Evolutionary conservation across 176 grass and related monocot genomes (phyloP).

Genomic region (Oryza australiensis): DNA sequence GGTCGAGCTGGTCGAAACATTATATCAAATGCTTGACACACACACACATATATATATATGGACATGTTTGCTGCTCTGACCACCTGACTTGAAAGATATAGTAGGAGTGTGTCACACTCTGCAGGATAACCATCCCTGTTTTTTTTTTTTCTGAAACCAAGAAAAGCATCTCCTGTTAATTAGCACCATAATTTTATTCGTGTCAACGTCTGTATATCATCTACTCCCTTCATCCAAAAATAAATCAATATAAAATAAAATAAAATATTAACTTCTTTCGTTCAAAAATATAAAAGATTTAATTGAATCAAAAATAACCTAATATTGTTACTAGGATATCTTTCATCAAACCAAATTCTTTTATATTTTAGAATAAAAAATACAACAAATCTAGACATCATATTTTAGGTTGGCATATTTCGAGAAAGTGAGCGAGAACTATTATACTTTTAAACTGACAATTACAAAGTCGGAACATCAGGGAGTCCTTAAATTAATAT

Average conservation of each 20-base stretch:
- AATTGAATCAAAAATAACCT: no score
- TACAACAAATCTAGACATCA: no score
- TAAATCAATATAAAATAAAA: no score
- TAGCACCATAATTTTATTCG: not conserved
- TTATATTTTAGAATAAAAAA: no score
- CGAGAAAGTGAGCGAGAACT: no score
- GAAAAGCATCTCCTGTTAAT: not conserved
- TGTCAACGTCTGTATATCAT: not conserved
- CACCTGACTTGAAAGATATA: not conserved
- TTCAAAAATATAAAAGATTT: no score
- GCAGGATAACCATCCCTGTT: not conserved
- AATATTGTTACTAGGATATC: no score
- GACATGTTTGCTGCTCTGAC: not conserved
- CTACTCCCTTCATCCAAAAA: no score
- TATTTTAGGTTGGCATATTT: no score
- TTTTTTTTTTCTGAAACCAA: not conserved
- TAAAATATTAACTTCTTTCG: no score
- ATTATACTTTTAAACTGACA: not conserved
- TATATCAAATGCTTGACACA: not conserved
- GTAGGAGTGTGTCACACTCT: not conserved
- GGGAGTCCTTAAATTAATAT: not conserved
- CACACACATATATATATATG: not conserved
- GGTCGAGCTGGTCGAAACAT: conserved; percentile 10
- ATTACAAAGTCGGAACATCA: not conserved
- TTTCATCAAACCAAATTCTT: no score